Evolutionary conservation across 1,139 yeast genomes (phyloP), one percentile per base, ranked within the genome.

Genomic region (Zhuliangozyma blackwelliae): DNA sequence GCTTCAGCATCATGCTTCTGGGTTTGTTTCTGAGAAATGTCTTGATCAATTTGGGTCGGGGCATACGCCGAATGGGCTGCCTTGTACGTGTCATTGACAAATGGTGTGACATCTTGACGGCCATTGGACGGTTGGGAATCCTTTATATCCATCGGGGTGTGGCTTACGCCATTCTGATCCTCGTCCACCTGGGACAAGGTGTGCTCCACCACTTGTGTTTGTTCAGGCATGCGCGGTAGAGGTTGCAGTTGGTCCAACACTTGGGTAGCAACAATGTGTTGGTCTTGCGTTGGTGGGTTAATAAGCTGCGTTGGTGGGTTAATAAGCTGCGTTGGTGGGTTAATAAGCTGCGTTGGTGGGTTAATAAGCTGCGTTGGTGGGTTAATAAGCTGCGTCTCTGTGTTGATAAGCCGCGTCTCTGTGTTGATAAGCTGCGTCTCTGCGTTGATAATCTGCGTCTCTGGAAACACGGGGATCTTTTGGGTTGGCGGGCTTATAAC

Each of bases 191-290:
- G 29, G 10, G 20, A 13, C 10, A 27, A 9, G 3, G 19, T 27
- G 29, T 13, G 29, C 5, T 19, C 20, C 20, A 19, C 19, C 29
- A 12, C 32, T 21, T 20, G 32, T 2, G 12, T 29, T 9, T 22
- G 23, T 7, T 22, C 23, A 9, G 23, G 23, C 32, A 29, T 13
- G 22, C 13, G 32, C 21, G 13, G 32, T 20, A 19, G 20, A n/a
- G 10, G 20, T 28, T n/a, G 20, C 31, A 10, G 25, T 16, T 28
- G 13, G 25, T 28, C 16, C 16, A 20, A 32, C 10, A 25, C 28
- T 26, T 38, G 35, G 22, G 35, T 38, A n/a, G 32, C 40, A 26
- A 13, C 25, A 11, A 12, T 25, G 21, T 9, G 11, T 22, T 25
- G 28, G 7, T 16, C 4, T 4, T 16, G 16, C 16, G 16, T 16